Conservation (phyloP, 805 yeast genomes). For the Candida vaughaniae region DNA sequence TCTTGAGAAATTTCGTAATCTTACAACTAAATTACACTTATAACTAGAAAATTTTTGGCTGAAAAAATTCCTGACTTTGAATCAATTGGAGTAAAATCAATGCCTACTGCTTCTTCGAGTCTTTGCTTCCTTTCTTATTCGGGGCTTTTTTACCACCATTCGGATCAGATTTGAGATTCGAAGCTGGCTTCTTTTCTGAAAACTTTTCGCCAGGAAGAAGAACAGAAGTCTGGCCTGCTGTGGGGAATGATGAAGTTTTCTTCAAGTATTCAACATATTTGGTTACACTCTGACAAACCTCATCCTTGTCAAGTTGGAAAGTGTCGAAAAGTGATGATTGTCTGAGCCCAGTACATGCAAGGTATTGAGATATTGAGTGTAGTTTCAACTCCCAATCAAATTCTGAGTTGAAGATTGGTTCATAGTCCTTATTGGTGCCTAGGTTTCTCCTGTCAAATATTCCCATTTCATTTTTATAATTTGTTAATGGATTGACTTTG, state of each 20-base stretch:
- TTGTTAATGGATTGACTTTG: conserved; percentile 28
- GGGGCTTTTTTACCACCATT: no score
- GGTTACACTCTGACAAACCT: conserved; percentile 4
- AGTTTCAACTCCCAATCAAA: conserved; percentile 37
- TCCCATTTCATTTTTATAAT: conserved; percentile 18
- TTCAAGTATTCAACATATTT: conserved; percentile 8
- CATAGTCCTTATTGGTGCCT: conserved; percentile 17
- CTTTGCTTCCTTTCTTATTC: no score
- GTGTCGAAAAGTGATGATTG: background rate
- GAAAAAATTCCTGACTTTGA: no score
- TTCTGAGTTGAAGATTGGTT: conserved; percentile 8
- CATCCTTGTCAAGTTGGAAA: conserved; percentile 2
- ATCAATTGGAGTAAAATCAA: no score
- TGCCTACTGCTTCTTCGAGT: no score
- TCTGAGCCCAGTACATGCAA: conserved; percentile 26
- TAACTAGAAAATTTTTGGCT: no score
- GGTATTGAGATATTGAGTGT: conserved; percentile 30
- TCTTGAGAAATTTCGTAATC: no score
- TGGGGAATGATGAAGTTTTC: background rate
- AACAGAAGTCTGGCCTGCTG: background rate
- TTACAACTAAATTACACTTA: no score
- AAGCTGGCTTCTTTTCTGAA: no score
- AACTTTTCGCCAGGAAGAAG: no score
- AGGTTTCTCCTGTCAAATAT: conserved; percentile 23
- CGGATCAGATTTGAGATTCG: no score